These are phyloP conservation scores for Xylariaceae sp. DNA, from an alignment of 2,329 filamentous ascomycete species.

Conservation along the genomic window DNA sequence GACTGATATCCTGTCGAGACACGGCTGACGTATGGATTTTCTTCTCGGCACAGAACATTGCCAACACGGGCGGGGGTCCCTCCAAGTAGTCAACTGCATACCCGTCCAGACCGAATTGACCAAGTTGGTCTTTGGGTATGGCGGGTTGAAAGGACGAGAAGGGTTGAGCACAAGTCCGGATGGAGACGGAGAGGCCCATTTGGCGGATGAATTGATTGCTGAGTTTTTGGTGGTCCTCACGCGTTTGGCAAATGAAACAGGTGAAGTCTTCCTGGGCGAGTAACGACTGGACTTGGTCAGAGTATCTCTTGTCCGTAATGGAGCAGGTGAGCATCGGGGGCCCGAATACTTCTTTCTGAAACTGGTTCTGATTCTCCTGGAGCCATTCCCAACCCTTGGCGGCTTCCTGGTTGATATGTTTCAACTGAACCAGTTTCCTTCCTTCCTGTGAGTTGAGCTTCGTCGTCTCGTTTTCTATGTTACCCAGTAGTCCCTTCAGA, in stretches of 20 bases:
- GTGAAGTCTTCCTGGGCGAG: slow-evolving; percentile 48
- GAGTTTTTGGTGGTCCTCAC: slow-evolving; percentile 68
- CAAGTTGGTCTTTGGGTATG: slow-evolving; percentile 51
- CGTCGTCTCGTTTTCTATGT: slow-evolving; percentile 45
- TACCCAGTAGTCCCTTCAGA: slow-evolving; percentile 36
- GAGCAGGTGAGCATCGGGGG: slow-evolving; percentile 77
- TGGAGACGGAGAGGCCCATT: slow-evolving; percentile 64
- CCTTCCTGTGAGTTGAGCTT: slow-evolving; percentile 69
- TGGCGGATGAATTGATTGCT: slow-evolving; percentile 57
- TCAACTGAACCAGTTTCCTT: slow-evolving; percentile 64
- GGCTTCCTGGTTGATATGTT: slow-evolving; percentile 56
- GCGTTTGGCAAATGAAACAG: slow-evolving; percentile 73
- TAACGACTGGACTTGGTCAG: slow-evolving; percentile 49
- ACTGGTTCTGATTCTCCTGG: slow-evolving; percentile 60
- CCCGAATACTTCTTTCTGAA: slow-evolving; percentile 72
- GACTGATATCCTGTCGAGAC: slow-evolving; percentile 55
- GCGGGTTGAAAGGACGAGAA: slow-evolving; percentile 52
- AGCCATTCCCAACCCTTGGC: slow-evolving; percentile 77
- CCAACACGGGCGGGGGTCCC: slow-evolving; percentile 76
- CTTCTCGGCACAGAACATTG: slow-evolving; percentile 77
- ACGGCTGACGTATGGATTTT: slow-evolving; percentile 65
- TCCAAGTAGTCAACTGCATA: slow-evolving; percentile 74
- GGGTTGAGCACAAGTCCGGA: slow-evolving; percentile 56
- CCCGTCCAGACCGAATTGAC: slow-evolving; percentile 63
- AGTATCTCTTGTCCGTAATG: slow-evolving; percentile 65